Percentiles rank a stretch among this genome's conserved stretches.
phyloP scores from a whole-genome alignment of 305 asterid species.

The Fraxinus platypoda region DNA sequence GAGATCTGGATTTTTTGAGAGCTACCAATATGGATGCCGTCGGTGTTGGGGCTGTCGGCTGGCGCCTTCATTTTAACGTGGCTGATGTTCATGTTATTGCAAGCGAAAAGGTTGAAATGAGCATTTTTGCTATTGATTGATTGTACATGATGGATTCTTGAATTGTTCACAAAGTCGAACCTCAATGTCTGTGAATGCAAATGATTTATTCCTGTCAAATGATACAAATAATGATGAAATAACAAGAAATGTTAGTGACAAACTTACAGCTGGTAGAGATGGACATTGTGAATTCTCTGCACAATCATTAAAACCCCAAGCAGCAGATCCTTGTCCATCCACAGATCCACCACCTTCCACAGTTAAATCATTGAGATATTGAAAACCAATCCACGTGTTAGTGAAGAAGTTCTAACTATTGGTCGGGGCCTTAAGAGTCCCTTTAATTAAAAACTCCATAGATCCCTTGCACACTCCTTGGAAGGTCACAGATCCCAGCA shows the following conservation, averaged over 20 bases:
- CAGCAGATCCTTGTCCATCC: slow-evolving; percentile 73
- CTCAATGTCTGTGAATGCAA: slow-evolving; percentile 41
- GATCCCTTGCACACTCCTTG: slow-evolving; percentile 49
- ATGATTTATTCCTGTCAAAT: not conserved
- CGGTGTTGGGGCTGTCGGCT: slow-evolving; percentile 63
- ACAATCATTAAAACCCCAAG: slow-evolving; percentile 78
- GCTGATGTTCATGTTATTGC: slow-evolving; percentile 41
- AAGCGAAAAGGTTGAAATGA: slow-evolving; percentile 54
- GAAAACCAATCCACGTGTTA: slow-evolving; percentile 69
- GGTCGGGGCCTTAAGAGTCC: slow-evolving; percentile 51
- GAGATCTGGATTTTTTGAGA: slow-evolving; percentile 40
- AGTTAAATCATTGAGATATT: slow-evolving; percentile 35
- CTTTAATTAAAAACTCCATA: slow-evolving; percentile 40
- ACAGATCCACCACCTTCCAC: slow-evolving; percentile 64
- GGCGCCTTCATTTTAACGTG: slow-evolving; percentile 40
- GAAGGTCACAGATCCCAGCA: slow-evolving; percentile 42
- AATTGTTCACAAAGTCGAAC: slow-evolving; percentile 47
- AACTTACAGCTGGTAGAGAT: slow-evolving; percentile 65
- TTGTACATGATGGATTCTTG: slow-evolving; percentile 36
- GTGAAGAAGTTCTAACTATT: slow-evolving; percentile 24
- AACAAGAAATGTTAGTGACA: not conserved
- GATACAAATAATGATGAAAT: not conserved
- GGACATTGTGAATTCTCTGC: slow-evolving; percentile 36
- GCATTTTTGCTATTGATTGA: slow-evolving; percentile 61
- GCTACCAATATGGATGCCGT: slow-evolving; percentile 58